These are phyloP conservation scores for Glycyrrhiza uralensis DNA, from an alignment of 306 rosid species.

Conservation along the genomic window DNA sequence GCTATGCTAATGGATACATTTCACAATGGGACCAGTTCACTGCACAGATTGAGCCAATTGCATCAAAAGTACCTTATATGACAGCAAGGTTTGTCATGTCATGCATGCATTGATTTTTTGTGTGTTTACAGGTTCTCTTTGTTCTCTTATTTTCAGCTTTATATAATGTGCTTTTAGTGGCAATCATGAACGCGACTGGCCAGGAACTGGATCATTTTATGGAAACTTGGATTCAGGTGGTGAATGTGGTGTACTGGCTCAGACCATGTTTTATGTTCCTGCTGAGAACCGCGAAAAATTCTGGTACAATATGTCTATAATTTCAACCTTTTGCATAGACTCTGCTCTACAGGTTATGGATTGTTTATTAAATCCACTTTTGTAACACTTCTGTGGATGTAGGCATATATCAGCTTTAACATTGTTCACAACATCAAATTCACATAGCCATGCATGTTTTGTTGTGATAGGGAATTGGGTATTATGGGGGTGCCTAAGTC, in stretches of 20 bases:
- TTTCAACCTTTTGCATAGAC: slow-evolving; percentile 10
- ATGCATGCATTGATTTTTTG: neutral
- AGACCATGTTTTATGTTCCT: slow-evolving; percentile 88
- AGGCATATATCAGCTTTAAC: neutral
- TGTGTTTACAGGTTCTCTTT: neutral
- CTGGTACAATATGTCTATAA: slow-evolving; percentile 46
- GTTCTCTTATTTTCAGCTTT: slow-evolving; percentile 28
- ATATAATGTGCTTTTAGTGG: slow-evolving; percentile 51
- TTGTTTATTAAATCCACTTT: slow-evolving; percentile 4
- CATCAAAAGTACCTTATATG: slow-evolving; percentile 92
- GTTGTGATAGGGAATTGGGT: neutral
- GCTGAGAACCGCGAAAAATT: slow-evolving; percentile 83
- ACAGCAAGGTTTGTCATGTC: slow-evolving; percentile 59
- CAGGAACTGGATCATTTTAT: slow-evolving; percentile 75
- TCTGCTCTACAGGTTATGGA: neutral
- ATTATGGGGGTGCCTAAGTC: too few relatives aligned
- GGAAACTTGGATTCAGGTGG: slow-evolving; percentile 88
- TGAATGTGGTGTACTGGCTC: slow-evolving; percentile 87
- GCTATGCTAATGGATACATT: slow-evolving; percentile 90
- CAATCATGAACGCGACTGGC: slow-evolving; percentile 99
- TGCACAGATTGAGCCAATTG: slow-evolving; percentile 89
- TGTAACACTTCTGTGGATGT: neutral
- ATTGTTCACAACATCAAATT: slow-evolving; percentile 21
- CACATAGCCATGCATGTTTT: neutral
- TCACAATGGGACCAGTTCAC: slow-evolving; percentile 98